These are phyloP conservation scores for Neofusicoccum kwambonambiense DNA, from an alignment of 2,329 filamentous ascomycete genomes.

Conservation along the genomic window DNA sequence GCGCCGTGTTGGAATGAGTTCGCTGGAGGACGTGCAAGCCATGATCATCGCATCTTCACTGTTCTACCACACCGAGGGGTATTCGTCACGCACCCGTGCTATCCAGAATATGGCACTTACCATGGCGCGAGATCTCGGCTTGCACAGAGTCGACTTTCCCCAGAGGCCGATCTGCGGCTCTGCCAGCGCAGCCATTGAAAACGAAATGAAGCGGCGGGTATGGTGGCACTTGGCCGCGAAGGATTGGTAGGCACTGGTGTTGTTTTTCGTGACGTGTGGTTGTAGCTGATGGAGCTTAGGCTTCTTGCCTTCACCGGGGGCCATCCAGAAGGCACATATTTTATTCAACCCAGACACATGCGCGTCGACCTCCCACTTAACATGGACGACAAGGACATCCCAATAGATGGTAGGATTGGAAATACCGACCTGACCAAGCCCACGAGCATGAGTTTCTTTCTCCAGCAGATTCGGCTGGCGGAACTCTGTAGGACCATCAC, in stretches of 20 bases:
- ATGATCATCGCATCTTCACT: slow-evolving; percentile 36
- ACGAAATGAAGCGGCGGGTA: slow-evolving; percentile 39
- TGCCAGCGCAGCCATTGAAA: slow-evolving; percentile 23
- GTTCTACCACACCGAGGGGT: slow-evolving; percentile 36
- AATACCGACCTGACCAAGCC: slow-evolving; percentile 24
- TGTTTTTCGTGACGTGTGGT: too few relatives aligned
- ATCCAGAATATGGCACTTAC: neutral
- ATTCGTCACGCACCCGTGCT: slow-evolving; percentile 24
- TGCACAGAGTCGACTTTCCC: slow-evolving; percentile 23
- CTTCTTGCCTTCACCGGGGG: slow-evolving; percentile 21
- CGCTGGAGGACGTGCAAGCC: slow-evolving; percentile 39
- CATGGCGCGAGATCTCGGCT: neutral
- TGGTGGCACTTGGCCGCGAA: slow-evolving; percentile 43
- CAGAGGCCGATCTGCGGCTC: too few relatives aligned
- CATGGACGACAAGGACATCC: slow-evolving; percentile 35
- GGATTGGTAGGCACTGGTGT: slow-evolving; percentile 28
- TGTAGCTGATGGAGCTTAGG: neutral
- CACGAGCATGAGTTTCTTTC: slow-evolving; percentile 41
- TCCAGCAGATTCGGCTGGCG: slow-evolving; percentile 26
- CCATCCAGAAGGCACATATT: slow-evolving; percentile 36
- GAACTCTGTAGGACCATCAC: slow-evolving; percentile 38
- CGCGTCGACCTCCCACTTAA: slow-evolving; percentile 38
- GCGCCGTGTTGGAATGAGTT: slow-evolving; percentile 8
- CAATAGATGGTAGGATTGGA: neutral
- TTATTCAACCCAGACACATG: slow-evolving; percentile 40